Base-by-base conservation (phyloP, 1,284 basidiomycete species). In the Leucoagaricus sp. region DNA sequence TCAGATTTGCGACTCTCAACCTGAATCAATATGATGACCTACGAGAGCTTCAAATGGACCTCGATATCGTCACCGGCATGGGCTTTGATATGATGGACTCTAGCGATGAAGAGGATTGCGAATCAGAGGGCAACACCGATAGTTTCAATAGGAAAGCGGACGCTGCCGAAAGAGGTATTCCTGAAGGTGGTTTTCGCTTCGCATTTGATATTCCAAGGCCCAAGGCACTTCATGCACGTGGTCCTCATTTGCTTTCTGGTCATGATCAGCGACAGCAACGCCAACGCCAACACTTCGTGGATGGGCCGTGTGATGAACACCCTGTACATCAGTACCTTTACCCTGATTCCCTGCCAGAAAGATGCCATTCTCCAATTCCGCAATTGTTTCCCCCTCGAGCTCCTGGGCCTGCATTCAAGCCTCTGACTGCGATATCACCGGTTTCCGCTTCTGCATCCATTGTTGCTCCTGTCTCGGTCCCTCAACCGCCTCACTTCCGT, bases 41-140 rank as follows among this genome's bases (percentile, higher is more conserved):
- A 26, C 31, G 49, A 26, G 55, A 29, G 25, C 49, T 57, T 40
- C 49, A 57, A 28, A 57, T 57, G 55, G 55, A 57, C 19, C 40
- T 57, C 8, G 55, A 57, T 17, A 46, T 57, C 28, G 55, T 57
- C n/a, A 57, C 55, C 17, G 55, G 55, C 23, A 49, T 41, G 8
- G 55, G 49, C 9, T 57, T 57, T 13, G 55, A 57, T 13, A 42
- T 55, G 8, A 49, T 42, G 34, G 49, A 50, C 28, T 51, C 26
- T 34, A 52, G 49, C 19, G 55, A 57, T 21, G 55, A 57, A 42
- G 55, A 57, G 23, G 33, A 46, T 26, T 6, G 13, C 3, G 54
- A 50, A 19, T 40, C 29, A 9, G 21, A 25, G 1, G 2, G 21
- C 23, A 17, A 42, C 21, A 12, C 40, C 42, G 33, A n/a, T 8